Evolutionary conservation across 139 green algal genomes (phyloP).

Genomic region (Auxenochlorella pyrenoidosa): DNA sequence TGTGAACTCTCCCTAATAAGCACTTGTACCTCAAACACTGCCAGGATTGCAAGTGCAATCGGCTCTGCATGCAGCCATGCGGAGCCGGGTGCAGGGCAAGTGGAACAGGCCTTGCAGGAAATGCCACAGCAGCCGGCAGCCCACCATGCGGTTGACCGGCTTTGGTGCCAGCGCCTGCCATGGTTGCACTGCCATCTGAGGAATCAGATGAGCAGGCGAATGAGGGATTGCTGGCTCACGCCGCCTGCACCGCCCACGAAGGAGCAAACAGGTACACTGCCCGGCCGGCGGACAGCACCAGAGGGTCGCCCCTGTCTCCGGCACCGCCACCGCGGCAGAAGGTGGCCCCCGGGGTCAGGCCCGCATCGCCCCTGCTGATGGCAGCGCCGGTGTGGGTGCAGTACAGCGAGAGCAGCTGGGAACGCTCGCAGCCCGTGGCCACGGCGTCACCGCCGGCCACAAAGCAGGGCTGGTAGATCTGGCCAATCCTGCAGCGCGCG

Average conservation of each 20-base stretch:
- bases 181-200: no score
- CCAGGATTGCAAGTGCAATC: no score
- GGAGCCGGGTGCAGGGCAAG: no score
- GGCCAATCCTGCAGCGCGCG: not conserved
- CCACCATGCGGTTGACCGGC: no score
- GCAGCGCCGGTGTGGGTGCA: not conserved
- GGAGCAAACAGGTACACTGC: slow-evolving; percentile 13
- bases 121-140: no score
- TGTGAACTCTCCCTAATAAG: no score
- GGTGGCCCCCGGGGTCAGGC: slow-evolving; percentile 19
- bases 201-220: no score
- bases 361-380: slow-evolving; percentile 37
- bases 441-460: slow-evolving; percentile 37
- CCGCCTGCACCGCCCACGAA: not conserved
- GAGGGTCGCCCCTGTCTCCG: not conserved
- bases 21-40: no score
- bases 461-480: slow-evolving; percentile 56
- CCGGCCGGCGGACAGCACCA: not conserved
- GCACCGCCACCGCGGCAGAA: slow-evolving; percentile 8
- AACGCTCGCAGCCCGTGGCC: slow-evolving; percentile 36
- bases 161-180: no score
- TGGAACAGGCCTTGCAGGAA: no score
- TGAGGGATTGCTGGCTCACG: no score
- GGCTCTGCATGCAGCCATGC: no score
- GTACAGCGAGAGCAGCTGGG: slow-evolving; percentile 37